Conservation (phyloP, 805 yeast genomes). For the Suhomyces prunicola region DNA sequence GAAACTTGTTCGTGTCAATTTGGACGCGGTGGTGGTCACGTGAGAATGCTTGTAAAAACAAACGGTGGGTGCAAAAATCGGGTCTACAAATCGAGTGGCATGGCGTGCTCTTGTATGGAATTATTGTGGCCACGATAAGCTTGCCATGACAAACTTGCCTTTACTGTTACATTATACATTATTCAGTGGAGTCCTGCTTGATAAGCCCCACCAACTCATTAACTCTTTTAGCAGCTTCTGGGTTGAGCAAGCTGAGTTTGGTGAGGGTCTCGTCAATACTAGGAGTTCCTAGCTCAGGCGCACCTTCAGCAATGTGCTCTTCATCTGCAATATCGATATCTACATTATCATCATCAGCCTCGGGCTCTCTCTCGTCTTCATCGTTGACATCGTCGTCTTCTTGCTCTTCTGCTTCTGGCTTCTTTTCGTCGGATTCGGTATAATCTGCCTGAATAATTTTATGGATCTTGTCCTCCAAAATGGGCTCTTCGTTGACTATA, state of each 20-base stretch:
- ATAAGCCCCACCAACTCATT: constrained; percentile 33
- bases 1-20: constrained; percentile 4
- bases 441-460: constrained; percentile 43
- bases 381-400: constrained; percentile 8
- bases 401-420: constrained; percentile 18
- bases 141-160: no score
- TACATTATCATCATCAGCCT: constrained; percentile 20
- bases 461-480: constrained; percentile 41
- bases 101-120: neutral
- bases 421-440: constrained; percentile 22
- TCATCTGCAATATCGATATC: constrained; percentile 13
- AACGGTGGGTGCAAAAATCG: neutral
- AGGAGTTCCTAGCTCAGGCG: constrained; percentile 11
- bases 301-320: constrained; percentile 1
- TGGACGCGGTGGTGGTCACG: constrained; percentile 2
- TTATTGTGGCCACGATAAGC: neutral
- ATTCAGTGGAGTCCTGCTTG: constrained; percentile 28
- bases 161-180: neutral
- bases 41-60: neutral
- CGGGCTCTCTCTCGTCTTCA: constrained; percentile 21
- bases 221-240: constrained; percentile 31
- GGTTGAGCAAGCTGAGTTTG: constrained; percentile 36
- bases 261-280: constrained; percentile 23
- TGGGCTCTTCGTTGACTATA: constrained; percentile 48
- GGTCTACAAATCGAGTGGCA: neutral